Evolutionary conservation across 140 eudicot genomes (phyloP).

Genomic region (Bidens hawaiensis): DNA sequence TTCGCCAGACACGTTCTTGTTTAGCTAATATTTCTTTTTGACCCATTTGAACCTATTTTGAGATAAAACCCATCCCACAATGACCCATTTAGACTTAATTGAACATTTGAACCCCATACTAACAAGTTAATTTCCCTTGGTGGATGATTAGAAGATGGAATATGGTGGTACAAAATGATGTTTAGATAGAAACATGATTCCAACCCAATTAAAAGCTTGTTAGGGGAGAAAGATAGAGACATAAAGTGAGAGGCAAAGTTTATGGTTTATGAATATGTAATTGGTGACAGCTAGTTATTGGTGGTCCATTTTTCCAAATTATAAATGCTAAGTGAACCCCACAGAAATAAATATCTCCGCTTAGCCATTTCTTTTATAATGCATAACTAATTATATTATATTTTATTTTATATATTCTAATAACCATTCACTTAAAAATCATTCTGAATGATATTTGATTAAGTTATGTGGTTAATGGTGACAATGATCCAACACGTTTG

Average conservation of each 20-base stretch:
- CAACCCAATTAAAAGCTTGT: constrained; percentile 26
- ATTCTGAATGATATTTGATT: background rate
- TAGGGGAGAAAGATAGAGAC: constrained; percentile 29
- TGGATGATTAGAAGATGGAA: constrained; percentile 11
- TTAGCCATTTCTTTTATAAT: constrained; percentile 17
- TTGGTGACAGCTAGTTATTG: constrained; percentile 48
- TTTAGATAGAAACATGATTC: constrained; percentile 21
- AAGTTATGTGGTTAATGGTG: background rate
- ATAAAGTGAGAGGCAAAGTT: constrained; percentile 35
- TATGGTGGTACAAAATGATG: constrained; percentile 14
- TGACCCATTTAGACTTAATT: too few relatives aligned
- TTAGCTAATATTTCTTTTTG: background rate
- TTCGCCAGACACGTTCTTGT: background rate
- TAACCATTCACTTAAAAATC: background rate
- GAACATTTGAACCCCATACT: background rate
- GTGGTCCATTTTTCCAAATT: constrained; percentile 32
- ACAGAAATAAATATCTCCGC: constrained; percentile 32
- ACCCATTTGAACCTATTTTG: background rate
- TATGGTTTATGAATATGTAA: constrained; percentile 21
- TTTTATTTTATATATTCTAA: background rate
- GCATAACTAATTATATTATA: too few relatives aligned
- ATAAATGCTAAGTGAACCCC: constrained; percentile 32
- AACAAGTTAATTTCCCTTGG: background rate
- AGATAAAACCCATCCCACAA: too few relatives aligned
- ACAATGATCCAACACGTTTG: background rate